Evolutionary conservation across 192 early-diverging fungal genomes (phyloP), one percentile per base, ranked within the genome.

Genomic region (Rhizophagus clarus): DNA sequence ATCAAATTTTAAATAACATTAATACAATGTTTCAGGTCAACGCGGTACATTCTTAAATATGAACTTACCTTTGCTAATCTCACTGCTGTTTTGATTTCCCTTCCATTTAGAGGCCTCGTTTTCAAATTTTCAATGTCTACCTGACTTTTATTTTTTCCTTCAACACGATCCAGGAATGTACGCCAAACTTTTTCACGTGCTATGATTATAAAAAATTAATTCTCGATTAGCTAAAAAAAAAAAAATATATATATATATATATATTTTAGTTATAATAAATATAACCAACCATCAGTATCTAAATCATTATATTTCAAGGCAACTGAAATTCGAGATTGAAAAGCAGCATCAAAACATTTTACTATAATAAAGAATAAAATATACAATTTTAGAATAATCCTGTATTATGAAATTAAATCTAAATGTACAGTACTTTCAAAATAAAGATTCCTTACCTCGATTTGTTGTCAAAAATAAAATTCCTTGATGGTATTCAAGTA

Each of bases 401-500:
- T 40, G 8, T 40, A 9, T 32, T 2, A 40, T 40, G 40, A 9
- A 40, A 40, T 64, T 64, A 12, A 66, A 26, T 0, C 20, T 10
- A 47, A 45, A 34, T 45, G 20, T 15, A n/a, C 11, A 40, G 12
- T 29, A 71, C 12, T 31, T 42, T 10, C 14, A n/a, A n/a, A n/a
- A n/a, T n/a, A n/a, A 45, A 26, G 6, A n/a, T 83, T 81, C 28
- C 28, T 26, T 47, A 10, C 90, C 90, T 17, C 90, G 74, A 75
- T 91, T 91, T n/a, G 90, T 91, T 14, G 90, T 91, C 28, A 91
- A 77, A 77, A 91, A 91, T 14, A 91, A 81, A 61, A 92, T 91
- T 4, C 90, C 90, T 37, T 83, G 86, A 61, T 91, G 88, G 72
- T 92, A 91, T 81, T 91, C 90, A 22, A 91, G 68, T 49, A 91